A percentile compares a stretch with the other conserved stretches of the same genome.
phyloP scores from a whole-genome alignment of 495 filamentous ascomycete genomes.

The Penicillium egyptiacum region DNA sequence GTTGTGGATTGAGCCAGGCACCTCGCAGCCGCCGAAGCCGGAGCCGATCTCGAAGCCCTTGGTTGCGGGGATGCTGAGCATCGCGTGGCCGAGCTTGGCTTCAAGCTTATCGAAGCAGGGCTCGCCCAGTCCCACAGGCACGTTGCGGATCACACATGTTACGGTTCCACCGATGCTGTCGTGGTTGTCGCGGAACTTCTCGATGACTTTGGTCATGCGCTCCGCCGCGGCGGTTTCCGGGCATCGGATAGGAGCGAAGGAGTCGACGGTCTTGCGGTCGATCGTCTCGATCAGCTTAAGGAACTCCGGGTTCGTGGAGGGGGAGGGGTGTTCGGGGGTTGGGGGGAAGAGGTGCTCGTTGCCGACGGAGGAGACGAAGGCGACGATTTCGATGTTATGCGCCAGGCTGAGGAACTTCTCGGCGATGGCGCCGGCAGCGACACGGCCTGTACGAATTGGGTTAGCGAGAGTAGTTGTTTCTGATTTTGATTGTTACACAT shows the following conservation, averaged over 20 bases:
- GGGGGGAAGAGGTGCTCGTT: constrained; percentile 80
- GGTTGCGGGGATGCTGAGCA: constrained; percentile 95
- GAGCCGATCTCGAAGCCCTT: constrained; percentile 98
- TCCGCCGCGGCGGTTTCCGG: constrained; percentile 63
- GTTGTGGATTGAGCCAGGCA: constrained; percentile 91
- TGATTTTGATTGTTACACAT: neutral
- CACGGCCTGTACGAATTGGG: constrained; percentile 54
- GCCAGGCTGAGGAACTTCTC: constrained; percentile 86
- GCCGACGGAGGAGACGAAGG: constrained; percentile 87
- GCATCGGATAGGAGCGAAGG: constrained; percentile 81
- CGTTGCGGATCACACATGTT: constrained; percentile 92
- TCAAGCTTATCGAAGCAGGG: constrained; percentile 97
- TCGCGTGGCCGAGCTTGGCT: constrained; percentile 88
- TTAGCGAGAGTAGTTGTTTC: constrained; percentile 1
- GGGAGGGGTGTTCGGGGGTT: constrained; percentile 67
- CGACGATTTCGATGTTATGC: constrained; percentile 85
- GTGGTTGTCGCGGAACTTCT: constrained; percentile 69
- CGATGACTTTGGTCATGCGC: constrained; percentile 79
- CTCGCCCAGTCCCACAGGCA: constrained; percentile 85
- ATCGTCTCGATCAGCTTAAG: constrained; percentile 72
- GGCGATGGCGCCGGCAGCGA: constrained; percentile 91
- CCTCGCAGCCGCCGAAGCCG: constrained; percentile 83
- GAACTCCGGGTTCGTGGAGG: constrained; percentile 81
- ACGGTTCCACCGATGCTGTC: constrained; percentile 97
- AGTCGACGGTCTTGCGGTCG: constrained; percentile 77